Base-by-base conservation (phyloP, 148 eudicot species). In the Nepenthes mirabilis region DNA sequence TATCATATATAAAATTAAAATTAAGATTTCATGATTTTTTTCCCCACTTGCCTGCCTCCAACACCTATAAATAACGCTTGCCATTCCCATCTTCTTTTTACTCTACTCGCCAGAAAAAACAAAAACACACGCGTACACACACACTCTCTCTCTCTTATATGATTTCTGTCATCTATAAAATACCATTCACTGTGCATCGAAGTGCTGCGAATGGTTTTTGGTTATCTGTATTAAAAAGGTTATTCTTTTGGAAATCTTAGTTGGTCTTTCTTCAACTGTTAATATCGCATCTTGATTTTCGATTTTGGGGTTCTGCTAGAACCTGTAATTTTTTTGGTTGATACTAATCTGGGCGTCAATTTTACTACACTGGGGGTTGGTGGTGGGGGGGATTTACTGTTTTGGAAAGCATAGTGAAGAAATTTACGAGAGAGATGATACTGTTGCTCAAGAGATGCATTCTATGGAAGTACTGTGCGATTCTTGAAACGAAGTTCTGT, bases 401-500 rank as follows among this genome's bases (percentile, higher is more conserved):
- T 68, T 50, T 23, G 23, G 23, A 36, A 68, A 59, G 50, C 33
- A 64, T 34, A 34, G 65, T 37, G 59, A 33, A 14, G 60, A 52
- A 43, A 36, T 77, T 68, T 67, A 23, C 56, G 47, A 47, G 70
- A 68, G 82, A 77, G 58, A 82, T 87, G 88, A 37, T 80, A 62
- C 67, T 67, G 80, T 69, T 75, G 65, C 58, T 62, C 74, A 74
- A 76, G 40, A 75, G 79, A 68, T 77, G 77, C 71, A 87, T 77
- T 13, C 45, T 78, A 3, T 79, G 87, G 83, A 82, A 80, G 65
- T 74, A 74, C 12, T 69, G 68, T 67, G 71, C 78, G 34, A 59
- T 70, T 71, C 77, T 78, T 80, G 86, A 87, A 66, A 75, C 78
- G 32, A 84, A 82, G 55, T 80, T 76, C 40, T 78, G 77, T 67